Percentiles rank a stretch among this genome's conserved stretches.
These are phyloP conservation scores for Podaxis rugospora DNA, from an alignment of 768 basidiomycete genomes.

Conservation along the genomic window DNA sequence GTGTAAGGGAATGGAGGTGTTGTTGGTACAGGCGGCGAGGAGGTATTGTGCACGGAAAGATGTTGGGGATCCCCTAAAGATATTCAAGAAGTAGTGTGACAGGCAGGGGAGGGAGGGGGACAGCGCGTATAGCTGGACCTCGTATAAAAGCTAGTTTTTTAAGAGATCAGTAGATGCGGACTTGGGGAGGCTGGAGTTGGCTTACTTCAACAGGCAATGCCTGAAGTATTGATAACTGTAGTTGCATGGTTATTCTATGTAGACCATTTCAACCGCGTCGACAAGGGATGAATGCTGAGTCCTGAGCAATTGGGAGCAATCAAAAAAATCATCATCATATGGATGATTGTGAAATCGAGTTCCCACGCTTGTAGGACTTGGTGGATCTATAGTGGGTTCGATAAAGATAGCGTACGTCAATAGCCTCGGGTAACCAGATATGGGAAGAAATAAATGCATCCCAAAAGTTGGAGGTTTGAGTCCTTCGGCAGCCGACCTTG, in stretches of 20 bases:
- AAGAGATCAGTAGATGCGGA: slow-evolving; percentile 10
- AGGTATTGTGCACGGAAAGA: slow-evolving; percentile 70
- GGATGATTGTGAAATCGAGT: not conserved
- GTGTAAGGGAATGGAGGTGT: slow-evolving; percentile 18
- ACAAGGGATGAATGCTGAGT: not conserved
- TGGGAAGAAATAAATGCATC: too few relatives aligned
- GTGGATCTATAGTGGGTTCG: not conserved
- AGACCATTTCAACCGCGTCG: not conserved
- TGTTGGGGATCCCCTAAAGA: slow-evolving; percentile 53
- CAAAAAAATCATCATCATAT: not conserved
- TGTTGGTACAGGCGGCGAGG: slow-evolving; percentile 23
- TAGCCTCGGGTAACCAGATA: too few relatives aligned
- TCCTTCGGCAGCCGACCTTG: too few relatives aligned
- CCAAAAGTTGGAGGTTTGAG: too few relatives aligned
- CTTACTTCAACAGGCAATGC: slow-evolving; percentile 14
- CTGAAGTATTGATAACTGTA: not conserved
- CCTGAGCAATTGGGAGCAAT: not conserved
- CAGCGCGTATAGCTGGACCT: slow-evolving; percentile 68
- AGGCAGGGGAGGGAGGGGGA: slow-evolving; percentile 60
- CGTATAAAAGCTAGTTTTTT: slow-evolving; percentile 54
- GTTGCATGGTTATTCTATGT: slow-evolving; percentile 8
- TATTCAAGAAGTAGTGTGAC: slow-evolving; percentile 45
- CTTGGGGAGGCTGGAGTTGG: not conserved
- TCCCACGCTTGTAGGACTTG: not conserved
- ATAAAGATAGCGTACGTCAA: too few relatives aligned